These are phyloP conservation scores for Dissophora ornata DNA, from an alignment of 192 early-diverging fungal genomes.

Conservation along the genomic window DNA sequence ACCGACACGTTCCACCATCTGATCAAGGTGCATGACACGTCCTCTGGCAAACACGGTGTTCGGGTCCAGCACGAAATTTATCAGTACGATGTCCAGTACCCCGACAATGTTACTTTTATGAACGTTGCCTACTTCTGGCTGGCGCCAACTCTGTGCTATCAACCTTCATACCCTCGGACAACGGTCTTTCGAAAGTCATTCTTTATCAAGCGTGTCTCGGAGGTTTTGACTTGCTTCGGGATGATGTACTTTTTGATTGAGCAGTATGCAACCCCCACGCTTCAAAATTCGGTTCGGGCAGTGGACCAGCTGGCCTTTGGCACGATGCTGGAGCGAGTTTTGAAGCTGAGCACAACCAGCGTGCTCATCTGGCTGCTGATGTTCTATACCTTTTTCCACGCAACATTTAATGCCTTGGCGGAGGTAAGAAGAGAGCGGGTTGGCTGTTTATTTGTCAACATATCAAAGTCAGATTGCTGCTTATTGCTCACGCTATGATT, in stretches of 20 bases:
- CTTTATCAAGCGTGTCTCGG: constrained; percentile 80
- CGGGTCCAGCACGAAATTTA: constrained; percentile 27
- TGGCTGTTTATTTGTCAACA: too few species aligned
- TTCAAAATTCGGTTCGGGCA: constrained; percentile 79
- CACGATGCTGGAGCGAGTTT: constrained; percentile 79
- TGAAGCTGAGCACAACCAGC: constrained; percentile 82
- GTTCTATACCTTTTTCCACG: constrained; percentile 89
- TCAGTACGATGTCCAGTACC: constrained; percentile 72
- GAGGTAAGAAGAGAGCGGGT: constrained; percentile 70
- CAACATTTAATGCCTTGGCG: constrained; percentile 79
- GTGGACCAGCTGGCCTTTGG: constrained; percentile 75
- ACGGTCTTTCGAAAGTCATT: constrained; percentile 73
- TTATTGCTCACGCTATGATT: too few species aligned
- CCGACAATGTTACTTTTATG: constrained; percentile 73
- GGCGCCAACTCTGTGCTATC: constrained; percentile 90
- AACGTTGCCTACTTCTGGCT: constrained; percentile 81
- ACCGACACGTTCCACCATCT: constrained; percentile 36
- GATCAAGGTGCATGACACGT: constrained; percentile 28
- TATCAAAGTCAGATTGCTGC: too few species aligned
- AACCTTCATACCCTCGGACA: constrained; percentile 83
- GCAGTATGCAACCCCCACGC: constrained; percentile 84
- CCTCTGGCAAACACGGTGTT: background rate
- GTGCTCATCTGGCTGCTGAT: constrained; percentile 89
- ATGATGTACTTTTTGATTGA: constrained; percentile 85
- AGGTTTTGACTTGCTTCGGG: constrained; percentile 70